Conservation (phyloP, 1,284 basidiomycete genomes). For the Irpex sp. region DNA sequence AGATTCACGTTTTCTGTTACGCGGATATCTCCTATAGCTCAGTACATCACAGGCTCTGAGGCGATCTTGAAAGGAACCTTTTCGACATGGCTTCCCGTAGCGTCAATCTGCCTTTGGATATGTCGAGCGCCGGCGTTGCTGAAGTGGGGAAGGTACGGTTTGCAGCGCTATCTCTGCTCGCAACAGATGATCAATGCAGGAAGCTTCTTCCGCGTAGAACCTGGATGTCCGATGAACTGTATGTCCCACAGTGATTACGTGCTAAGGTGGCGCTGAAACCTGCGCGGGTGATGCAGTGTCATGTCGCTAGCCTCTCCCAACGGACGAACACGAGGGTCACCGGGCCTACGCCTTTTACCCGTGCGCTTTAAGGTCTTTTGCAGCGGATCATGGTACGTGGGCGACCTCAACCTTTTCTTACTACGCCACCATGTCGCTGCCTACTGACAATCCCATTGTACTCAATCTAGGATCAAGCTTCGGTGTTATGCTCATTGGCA, state of each 20-base stretch:
- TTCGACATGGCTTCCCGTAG: background rate
- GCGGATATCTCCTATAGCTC: too few species aligned
- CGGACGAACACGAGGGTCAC: background rate
- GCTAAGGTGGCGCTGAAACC: background rate
- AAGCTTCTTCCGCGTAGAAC: background rate
- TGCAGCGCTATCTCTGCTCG: background rate
- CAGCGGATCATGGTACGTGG: background rate
- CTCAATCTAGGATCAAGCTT: background rate
- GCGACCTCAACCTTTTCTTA: background rate
- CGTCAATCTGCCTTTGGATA: background rate
- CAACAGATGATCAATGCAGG: background rate
- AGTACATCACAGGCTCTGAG: too few species aligned
- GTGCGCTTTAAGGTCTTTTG: background rate
- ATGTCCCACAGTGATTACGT: background rate
- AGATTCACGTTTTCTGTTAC: too few species aligned
- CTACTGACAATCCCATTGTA: background rate
- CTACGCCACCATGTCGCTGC: background rate
- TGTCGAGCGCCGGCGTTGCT: background rate
- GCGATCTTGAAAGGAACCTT: too few species aligned
- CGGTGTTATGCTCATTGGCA: background rate
- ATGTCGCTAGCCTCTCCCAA: background rate
- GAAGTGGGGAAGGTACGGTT: background rate
- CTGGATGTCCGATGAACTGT: background rate
- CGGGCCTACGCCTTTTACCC: background rate
- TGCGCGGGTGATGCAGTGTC: background rate